phyloP scores from a whole-genome alignment of 2,329 filamentous ascomycete genomes.

The Ophiostoma sp. region DNA sequence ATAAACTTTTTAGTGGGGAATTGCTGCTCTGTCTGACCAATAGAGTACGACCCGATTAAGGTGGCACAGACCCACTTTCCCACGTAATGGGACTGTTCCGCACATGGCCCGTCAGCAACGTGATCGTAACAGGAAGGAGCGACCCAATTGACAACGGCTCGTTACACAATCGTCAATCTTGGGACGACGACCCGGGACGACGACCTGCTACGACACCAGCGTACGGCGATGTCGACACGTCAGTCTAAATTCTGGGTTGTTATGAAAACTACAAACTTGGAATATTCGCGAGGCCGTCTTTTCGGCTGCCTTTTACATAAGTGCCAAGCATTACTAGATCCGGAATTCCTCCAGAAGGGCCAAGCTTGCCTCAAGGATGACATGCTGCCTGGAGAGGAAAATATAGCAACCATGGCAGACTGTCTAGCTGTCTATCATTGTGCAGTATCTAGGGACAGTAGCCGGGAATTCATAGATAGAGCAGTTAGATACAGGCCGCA shows the following conservation, averaged over 20 bases:
- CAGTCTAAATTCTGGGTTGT: no score
- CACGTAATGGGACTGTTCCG: not conserved
- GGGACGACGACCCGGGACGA: not conserved
- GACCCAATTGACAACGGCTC: not conserved
- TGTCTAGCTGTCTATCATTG: no score
- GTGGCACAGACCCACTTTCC: not conserved
- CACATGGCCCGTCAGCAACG: not conserved
- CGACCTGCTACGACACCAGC: not conserved
- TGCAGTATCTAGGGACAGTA: no score
- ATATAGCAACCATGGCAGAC: no score
- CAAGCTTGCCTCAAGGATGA: not conserved
- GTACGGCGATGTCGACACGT: not conserved
- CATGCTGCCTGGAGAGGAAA: not conserved
- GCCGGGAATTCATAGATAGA: not conserved
- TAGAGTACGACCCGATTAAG: not conserved
- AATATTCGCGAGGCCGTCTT: not conserved
- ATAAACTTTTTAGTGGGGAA: slow-evolving; percentile 19
- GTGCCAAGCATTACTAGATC: not conserved
- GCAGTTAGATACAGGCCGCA: not conserved
- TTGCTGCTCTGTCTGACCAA: not conserved
- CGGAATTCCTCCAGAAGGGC: not conserved
- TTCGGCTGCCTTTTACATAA: not conserved
- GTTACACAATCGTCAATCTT: not conserved
- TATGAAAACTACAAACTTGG: no score
- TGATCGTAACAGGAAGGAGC: not conserved